Evolutionary conservation across 2,329 filamentous ascomycete species (phyloP), one percentile per base, ranked within the genome.

Genomic region (Keithomyces neogunnii): DNA sequence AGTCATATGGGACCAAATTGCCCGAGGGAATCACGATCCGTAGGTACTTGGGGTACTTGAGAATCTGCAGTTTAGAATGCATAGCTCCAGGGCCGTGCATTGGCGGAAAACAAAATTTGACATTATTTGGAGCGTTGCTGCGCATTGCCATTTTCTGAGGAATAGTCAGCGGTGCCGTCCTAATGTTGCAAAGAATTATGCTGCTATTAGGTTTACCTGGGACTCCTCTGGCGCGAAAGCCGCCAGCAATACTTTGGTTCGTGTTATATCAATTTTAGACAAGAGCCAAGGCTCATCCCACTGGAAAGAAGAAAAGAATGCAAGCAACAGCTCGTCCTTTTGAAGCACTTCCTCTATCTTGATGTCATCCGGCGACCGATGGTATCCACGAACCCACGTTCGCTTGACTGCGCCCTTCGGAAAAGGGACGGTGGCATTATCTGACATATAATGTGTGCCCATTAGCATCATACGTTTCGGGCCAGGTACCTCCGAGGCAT

Each of bases 31-130:
- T 74, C 1, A 86, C 92, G 44, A 99, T 76, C 5, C 93, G 82
- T 13, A 96, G 68, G 64, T 90, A 84, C 1, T 70, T 70, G 0
- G 78, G 70, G 59, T 89, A 88, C 60, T 90, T 92, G n/a, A 97
- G 75, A 1, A 97, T 69, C 78, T 95, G 91, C 43, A 97, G 74
- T 64, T 99, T 97, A 47, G 89, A 95, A 67, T 97, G 93, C 90
- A 97, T 96, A 60, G 78, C 84, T 29, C 84, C 85, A 5, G 80
- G 73, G 2, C 82, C 80, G 40, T 81, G 74, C 88, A 96, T 92
- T 2, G 79, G 78, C 13, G 92, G 92, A 62, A 97, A 96, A 63
- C 88, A 90, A 51, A 84, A 84, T 26, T 80, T 80, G 51, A 95
- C 74, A 38, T 67, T 70, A n/a, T 60, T 56, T 19, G 78, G 78